Evolutionary conservation across 176 grass and related monocot genomes (phyloP), one percentile per base, ranked within the genome.

Genomic region (Eragrostis curvula): DNA sequence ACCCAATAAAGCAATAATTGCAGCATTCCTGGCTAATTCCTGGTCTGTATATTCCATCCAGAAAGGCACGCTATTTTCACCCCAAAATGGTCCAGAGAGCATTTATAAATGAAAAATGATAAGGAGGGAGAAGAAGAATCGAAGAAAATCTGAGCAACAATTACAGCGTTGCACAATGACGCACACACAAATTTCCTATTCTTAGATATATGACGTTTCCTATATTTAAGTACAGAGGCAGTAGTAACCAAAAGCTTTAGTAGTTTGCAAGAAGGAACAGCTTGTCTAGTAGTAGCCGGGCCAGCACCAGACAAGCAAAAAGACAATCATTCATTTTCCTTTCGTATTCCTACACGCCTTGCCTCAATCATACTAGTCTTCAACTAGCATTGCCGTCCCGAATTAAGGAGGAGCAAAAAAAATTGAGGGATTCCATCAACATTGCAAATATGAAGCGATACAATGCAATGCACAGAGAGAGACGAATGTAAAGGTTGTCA

Each of bases 281-380:
- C 51, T 7, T 55, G 52, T 6, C 52, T 36, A 36, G 32, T 62
- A 62, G 25, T 29, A 62, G 25, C 59, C 25, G 65, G 45, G 77
- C 77, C 66, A 64, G 77, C 55, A 77, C 6, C 46, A 56, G 79
- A 78, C 73, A 78, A 71, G 66, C 66, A 57, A 78, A 77, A 87
- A 71, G 86, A 87, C 86, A 83, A 53, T 28, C 81, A 66, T 78
- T 64, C 85, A 42, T 65, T 76, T 83, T 63, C 73, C 85, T 77
- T 77, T 61, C 43, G 45, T 17, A 61, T 47, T 82, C 45, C 71
- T 30, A 50, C 63, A 47, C 24, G 9, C 39, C 52, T 58, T n/a
- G 51, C 72, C 21, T 61, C 1, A 14, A 62, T 46, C 44, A 13
- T 45, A n/a, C n/a, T n/a, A 36, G 32, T 46, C 14, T 46, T 24